Percentiles rank a stretch among this genome's conserved stretches.
Conservation (phyloP, 2,329 filamentous ascomycete species). For the Phaeophleospora eucalypticola region DNA sequence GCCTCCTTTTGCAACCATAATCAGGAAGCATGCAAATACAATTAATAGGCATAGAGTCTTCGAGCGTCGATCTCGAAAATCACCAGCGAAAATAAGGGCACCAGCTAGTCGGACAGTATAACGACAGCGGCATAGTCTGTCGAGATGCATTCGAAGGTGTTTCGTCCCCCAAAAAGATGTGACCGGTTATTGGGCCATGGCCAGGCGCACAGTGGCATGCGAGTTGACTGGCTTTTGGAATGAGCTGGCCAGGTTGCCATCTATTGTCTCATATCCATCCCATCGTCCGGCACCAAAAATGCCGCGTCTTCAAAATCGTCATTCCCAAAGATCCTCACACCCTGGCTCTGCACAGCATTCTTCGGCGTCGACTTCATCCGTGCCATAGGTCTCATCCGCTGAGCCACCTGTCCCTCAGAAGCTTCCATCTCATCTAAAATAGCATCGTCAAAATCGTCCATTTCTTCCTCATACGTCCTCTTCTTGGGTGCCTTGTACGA, state of each 20-base stretch:
- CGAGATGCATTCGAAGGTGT: too few relatives aligned
- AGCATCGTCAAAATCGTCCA: constrained; percentile 34
- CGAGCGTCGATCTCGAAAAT: too few relatives aligned
- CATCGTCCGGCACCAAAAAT: constrained; percentile 43
- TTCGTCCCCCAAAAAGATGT: too few relatives aligned
- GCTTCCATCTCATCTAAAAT: constrained; percentile 29
- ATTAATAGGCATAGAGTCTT: background rate
- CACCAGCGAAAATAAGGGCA: too few relatives aligned
- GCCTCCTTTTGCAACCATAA: background rate
- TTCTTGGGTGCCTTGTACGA: constrained; percentile 21
- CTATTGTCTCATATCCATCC: background rate
- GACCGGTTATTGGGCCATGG: too few relatives aligned
- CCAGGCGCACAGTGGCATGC: too few relatives aligned
- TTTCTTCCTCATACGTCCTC: constrained; percentile 34
- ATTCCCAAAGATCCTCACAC: constrained; percentile 38
- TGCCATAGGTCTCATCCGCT: constrained; percentile 18
- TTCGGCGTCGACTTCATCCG: constrained; percentile 28
- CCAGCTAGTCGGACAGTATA: too few relatives aligned
- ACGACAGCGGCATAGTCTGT: too few relatives aligned
- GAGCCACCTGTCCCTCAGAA: background rate
- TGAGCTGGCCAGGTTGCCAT: too few relatives aligned
- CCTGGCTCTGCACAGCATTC: constrained; percentile 30
- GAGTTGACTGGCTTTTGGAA: too few relatives aligned
- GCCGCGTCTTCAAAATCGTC: constrained; percentile 67
- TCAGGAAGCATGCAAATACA: background rate